Percentiles rank a stretch among this genome's conserved stretches.
These are phyloP conservation scores for Aspergillus sp. DNA, from an alignment of 2,329 filamentous ascomycete species.

Conservation along the genomic window DNA sequence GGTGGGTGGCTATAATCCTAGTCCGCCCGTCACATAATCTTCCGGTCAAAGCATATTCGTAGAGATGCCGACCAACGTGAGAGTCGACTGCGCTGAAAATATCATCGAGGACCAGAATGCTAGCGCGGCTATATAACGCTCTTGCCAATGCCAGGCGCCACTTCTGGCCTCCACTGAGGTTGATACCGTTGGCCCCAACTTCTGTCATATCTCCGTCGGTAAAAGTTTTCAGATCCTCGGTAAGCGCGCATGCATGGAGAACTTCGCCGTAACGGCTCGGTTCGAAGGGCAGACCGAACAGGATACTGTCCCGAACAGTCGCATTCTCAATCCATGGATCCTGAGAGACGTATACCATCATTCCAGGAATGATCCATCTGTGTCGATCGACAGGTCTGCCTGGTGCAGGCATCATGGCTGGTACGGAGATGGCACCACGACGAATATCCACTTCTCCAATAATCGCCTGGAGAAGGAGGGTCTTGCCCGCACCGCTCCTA, in stretches of 20 bases:
- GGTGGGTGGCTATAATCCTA: conserved; percentile 74
- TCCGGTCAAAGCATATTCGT: conserved; percentile 70
- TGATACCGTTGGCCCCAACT: conserved; percentile 77
- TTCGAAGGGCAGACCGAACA: conserved; percentile 69
- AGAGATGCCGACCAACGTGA: conserved; percentile 72
- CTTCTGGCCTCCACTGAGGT: conserved; percentile 76
- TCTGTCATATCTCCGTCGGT: conserved; percentile 72
- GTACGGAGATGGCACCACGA: conserved; percentile 56
- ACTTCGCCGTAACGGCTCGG: conserved; percentile 65
- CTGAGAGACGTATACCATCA: conserved; percentile 70
- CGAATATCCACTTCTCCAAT: conserved; percentile 71
- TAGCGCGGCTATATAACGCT: conserved; percentile 71
- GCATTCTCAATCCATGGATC: conserved; percentile 82
- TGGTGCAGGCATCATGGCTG: conserved; percentile 28
- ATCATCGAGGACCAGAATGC: conserved; percentile 73
- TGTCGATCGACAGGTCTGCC: conserved; percentile 54
- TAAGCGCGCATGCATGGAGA: conserved; percentile 66
- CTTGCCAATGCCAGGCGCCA: conserved; percentile 75
- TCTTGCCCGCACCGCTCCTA: conserved; percentile 75
- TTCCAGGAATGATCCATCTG: conserved; percentile 67
- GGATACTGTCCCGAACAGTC: conserved; percentile 70
- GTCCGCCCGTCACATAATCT: conserved; percentile 67
- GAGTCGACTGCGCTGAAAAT: conserved; percentile 77
- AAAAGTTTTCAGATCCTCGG: conserved; percentile 71
- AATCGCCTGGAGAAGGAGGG: conserved; percentile 67